Evolutionary conservation across 257 asterid genomes (phyloP).

Genomic region (Solanum pennellii): DNA sequence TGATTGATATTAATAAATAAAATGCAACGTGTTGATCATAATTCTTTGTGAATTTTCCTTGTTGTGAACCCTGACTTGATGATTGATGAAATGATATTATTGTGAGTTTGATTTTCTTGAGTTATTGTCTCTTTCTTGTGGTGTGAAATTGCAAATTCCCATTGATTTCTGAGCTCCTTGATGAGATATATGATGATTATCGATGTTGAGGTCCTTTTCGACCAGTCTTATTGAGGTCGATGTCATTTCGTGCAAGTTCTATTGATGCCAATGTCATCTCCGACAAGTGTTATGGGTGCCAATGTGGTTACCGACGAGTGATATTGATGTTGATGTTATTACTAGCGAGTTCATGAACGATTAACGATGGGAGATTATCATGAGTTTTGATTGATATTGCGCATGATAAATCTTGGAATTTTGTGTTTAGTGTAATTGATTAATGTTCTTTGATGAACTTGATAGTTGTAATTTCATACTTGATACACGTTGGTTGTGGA

Average conservation of each 20-base stretch:
- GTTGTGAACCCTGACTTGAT: neutral
- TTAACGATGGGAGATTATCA: too few species aligned
- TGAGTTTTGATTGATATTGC: too few species aligned
- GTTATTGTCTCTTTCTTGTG: neutral
- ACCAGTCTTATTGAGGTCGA: too few species aligned
- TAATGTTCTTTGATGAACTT: neutral
- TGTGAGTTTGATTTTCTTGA: neutral
- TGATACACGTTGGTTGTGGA: neutral
- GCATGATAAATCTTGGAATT: too few species aligned
- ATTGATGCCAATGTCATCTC: too few species aligned
- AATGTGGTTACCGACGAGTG: too few species aligned
- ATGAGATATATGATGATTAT: neutral
- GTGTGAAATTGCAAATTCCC: neutral
- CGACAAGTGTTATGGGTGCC: too few species aligned
- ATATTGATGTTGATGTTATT: too few species aligned
- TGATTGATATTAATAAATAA: neutral
- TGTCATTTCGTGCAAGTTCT: fast-evolving
- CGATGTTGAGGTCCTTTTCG: too few species aligned
- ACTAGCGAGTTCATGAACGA: too few species aligned
- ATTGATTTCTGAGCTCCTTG: neutral
- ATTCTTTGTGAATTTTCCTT: neutral
- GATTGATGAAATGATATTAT: neutral
- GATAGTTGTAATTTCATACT: neutral
- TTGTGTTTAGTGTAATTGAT: neutral
- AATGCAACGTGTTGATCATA: neutral